Percentiles rank a stretch among this genome's conserved stretches.
Evolutionary conservation across 2,329 filamentous ascomycete species (phyloP).

Genomic region (Colletotrichum sp.): DNA sequence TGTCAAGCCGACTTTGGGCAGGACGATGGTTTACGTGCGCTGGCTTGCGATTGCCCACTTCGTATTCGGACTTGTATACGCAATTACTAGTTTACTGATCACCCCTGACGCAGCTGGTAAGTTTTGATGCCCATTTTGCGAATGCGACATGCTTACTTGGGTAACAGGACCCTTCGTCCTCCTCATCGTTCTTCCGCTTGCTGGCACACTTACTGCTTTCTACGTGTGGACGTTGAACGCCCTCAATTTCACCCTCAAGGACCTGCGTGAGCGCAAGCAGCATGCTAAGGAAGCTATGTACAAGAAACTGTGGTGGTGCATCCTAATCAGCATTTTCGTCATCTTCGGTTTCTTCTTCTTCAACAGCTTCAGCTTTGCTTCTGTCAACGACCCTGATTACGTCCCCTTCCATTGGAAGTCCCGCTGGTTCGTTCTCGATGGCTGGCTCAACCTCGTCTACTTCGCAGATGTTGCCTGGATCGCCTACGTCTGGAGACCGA

Average conservation of each 20-base stretch:
- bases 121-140: constrained; percentile 21
- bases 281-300: constrained; percentile 95
- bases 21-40: constrained; percentile 92
- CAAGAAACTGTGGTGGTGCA: constrained; percentile 98
- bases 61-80: constrained; percentile 91
- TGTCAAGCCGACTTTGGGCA: constrained; percentile 89
- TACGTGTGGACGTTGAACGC: constrained; percentile 99
- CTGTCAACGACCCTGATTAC: constrained; percentile 83
- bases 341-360: constrained; percentile 99
- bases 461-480: constrained; percentile 91
- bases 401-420: constrained; percentile 98
- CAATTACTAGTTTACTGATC: constrained; percentile 85
- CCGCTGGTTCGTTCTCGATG: constrained; percentile 95
- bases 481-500: constrained; percentile 95
- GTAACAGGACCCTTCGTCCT: constrained; percentile 80
- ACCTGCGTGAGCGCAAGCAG: constrained; percentile 93
- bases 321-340: constrained; percentile 87
- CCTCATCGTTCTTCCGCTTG: constrained; percentile 90
- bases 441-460: constrained; percentile 97
- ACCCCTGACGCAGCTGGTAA: constrained; percentile 82
- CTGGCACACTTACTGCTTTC: constrained; percentile 91
- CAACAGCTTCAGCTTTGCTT: constrained; percentile 95
- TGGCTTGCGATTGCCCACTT: constrained; percentile 93
- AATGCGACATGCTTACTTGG: background rate
- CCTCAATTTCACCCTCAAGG: constrained; percentile 92